Conservation (phyloP, 208 protist genomes). For the Porcisia hertigi region DNA sequence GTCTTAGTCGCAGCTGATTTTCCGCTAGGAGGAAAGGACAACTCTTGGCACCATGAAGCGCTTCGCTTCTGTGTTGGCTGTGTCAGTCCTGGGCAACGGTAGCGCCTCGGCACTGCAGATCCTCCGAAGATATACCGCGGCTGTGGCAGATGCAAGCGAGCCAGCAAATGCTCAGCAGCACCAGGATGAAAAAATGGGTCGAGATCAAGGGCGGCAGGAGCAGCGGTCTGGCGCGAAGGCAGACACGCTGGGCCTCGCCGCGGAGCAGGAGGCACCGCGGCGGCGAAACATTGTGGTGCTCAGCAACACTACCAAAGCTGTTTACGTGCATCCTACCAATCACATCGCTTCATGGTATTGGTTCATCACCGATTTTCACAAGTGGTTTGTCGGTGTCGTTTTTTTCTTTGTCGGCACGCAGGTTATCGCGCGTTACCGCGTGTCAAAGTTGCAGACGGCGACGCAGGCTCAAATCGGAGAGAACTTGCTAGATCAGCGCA, state of each 20-base stretch:
- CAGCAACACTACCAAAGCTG: slow-evolving; percentile 84
- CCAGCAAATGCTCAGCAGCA: slow-evolving; percentile 1
- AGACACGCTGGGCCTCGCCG: slow-evolving; percentile 40
- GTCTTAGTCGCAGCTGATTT: not conserved
- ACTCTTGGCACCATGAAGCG: slow-evolving; percentile 20
- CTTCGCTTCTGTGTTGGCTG: slow-evolving; percentile 5
- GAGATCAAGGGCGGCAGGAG: slow-evolving; percentile 1
- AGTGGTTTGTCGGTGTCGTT: slow-evolving; percentile 78
- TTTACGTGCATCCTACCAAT: slow-evolving; percentile 87
- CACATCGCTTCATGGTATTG: slow-evolving; percentile 90
- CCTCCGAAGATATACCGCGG: slow-evolving; percentile 15
- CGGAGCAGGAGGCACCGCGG: slow-evolving; percentile 32
- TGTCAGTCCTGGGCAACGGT: not conserved
- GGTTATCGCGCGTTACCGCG: slow-evolving; percentile 77
- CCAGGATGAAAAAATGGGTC: slow-evolving; percentile 1
- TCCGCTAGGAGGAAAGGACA: not conserved
- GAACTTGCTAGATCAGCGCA: slow-evolving; percentile 86
- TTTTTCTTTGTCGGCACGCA: slow-evolving; percentile 83
- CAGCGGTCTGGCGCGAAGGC: slow-evolving; percentile 8
- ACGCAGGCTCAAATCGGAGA: slow-evolving; percentile 84
- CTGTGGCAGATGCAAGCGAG: slow-evolving; percentile 19
- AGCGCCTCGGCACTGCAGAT: not conserved
- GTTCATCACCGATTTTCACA: slow-evolving; percentile 88
- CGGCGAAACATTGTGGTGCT: slow-evolving; percentile 82
- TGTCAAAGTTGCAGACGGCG: slow-evolving; percentile 75